Evolutionary conservation across 352 stramenopile genomes (phyloP), one percentile per base, ranked within the genome.

Genomic region (Peronosclerospora sorghi): DNA sequence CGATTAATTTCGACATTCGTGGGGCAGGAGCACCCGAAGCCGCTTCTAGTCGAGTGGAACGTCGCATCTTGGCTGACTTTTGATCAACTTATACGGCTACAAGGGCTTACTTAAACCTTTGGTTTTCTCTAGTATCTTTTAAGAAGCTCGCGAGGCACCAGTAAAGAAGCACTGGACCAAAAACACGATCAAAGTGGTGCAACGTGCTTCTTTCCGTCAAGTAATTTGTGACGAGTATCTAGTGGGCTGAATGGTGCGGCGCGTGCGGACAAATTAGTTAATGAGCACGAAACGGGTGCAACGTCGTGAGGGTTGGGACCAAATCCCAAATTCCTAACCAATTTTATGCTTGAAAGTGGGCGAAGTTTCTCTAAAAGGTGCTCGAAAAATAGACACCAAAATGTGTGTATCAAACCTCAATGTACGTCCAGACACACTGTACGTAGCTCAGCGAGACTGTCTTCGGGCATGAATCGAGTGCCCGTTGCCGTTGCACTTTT

Each of bases 1-100:
- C 53, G 40, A 88, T 75, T 23, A 76, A 44, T 59, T 66, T 66
- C 34, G 76, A 68, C 68, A 88, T 86, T 36, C 75, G 72, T 32
- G 53, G 59, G 28, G 56, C 53, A 14, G 63, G 60, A 28, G 75
- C 71, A 26, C 65, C 55, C 10, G 52, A 63, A 9, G 51, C 68
- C 3, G 58, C 65, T 20, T 69, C 68, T 17, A 88, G 58, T 19
- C 76, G 69, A 36, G 68, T 65, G 19, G 76, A 88, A n/a, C 76
- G 62, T 14, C 76, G 65, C 73, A 83, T 88, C 19, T 48, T 45
- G 17, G 27, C 30, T 21, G 19, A 12, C 7, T 45, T 44, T 40
- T 13, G 32, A 35, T 46, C 45, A 48, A 45, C 41, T 18, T 45
- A 38, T n/a, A n/a, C n/a, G n/a, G n/a, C n/a, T n/a, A n/a, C n/a